A percentile compares a stretch with the other conserved stretches of the same genome.
Conservation (phyloP, 495 filamentous ascomycete genomes). For the Sabuloglossum arenarium region DNA sequence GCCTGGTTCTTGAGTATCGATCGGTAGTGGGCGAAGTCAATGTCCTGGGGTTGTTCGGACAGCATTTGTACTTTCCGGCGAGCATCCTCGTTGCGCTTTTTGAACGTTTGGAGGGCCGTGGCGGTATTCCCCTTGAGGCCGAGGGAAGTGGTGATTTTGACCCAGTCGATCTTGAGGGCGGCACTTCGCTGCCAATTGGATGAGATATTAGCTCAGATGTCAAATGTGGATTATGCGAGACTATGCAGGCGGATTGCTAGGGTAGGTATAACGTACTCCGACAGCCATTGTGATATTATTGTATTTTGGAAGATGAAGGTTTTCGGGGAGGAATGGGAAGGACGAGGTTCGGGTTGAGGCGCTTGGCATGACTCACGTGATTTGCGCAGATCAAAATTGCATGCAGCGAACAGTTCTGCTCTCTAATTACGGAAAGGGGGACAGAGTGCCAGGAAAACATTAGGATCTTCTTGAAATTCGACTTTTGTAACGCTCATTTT, state of each 20-base stretch:
- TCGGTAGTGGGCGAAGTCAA: slow-evolving; percentile 94
- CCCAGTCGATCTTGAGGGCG: slow-evolving; percentile 98
- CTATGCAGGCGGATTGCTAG: background rate
- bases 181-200: slow-evolving; percentile 60
- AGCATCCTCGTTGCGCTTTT: slow-evolving; percentile 98
- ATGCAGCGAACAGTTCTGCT: background rate
- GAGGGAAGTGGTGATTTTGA: slow-evolving; percentile 71
- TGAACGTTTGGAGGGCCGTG: slow-evolving; percentile 78
- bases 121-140: slow-evolving; percentile 91
- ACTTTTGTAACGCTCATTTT: background rate
- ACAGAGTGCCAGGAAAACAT: background rate
- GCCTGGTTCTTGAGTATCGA: slow-evolving; percentile 78
- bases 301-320: slow-evolving; percentile 17
- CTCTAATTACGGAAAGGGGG: background rate
- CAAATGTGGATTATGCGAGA: background rate
- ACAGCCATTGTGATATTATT: slow-evolving; percentile 55
- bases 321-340: slow-evolving; percentile 16
- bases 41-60: slow-evolving; percentile 50
- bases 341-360: background rate
- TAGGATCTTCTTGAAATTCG: background rate
- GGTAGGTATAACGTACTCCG: slow-evolving; percentile 42
- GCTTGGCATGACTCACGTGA: background rate
- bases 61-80: slow-evolving; percentile 76
- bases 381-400: background rate
- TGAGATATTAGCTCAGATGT: slow-evolving; percentile 1